phyloP scores from a whole-genome alignment of 495 filamentous ascomycete species.

The Penicillium soppii region DNA sequence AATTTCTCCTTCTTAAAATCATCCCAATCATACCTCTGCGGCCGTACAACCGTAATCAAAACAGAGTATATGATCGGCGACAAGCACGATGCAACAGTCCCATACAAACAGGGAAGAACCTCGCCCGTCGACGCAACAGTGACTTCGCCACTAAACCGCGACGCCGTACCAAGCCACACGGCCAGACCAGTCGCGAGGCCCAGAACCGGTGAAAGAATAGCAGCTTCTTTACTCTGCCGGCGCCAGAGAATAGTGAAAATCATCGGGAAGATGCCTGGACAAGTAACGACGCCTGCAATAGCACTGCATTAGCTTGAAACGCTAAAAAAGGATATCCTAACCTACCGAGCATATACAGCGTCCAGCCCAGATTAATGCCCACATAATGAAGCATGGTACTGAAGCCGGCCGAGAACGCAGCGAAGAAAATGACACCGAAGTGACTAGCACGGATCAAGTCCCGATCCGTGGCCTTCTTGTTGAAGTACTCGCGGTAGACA shows the following conservation, averaged over 20 bases:
- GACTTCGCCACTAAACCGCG: constrained; percentile 41
- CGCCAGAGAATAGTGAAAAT: constrained; percentile 51
- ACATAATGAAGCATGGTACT: constrained; percentile 41
- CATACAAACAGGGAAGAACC: constrained; percentile 44
- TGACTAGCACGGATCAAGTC: constrained; percentile 40
- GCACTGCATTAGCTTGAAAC: neutral
- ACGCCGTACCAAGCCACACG: constrained; percentile 48
- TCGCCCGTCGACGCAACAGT: constrained; percentile 46
- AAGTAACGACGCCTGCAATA: constrained; percentile 35
- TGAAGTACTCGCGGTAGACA: constrained; percentile 47
- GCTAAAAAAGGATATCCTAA: neutral
- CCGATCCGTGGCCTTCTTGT: constrained; percentile 35
- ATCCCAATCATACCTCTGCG: constrained; percentile 37
- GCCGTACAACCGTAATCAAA: constrained; percentile 30
- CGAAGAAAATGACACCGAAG: constrained; percentile 46
- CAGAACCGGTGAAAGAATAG: constrained; percentile 43
- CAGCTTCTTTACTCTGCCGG: constrained; percentile 41
- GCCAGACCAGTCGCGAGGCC: constrained; percentile 42
- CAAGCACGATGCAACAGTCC: constrained; percentile 39
- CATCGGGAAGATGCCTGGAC: constrained; percentile 49
- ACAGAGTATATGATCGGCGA: constrained; percentile 38
- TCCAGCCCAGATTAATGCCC: constrained; percentile 35
- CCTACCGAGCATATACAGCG: constrained; percentile 40
- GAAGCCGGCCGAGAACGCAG: constrained; percentile 37
- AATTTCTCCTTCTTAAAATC: constrained; percentile 38